A percentile compares a stretch with the other conserved stretches of the same genome.
Evolutionary conservation across 306 rosid species (phyloP).

Genomic region (Abrus pulchellus): DNA sequence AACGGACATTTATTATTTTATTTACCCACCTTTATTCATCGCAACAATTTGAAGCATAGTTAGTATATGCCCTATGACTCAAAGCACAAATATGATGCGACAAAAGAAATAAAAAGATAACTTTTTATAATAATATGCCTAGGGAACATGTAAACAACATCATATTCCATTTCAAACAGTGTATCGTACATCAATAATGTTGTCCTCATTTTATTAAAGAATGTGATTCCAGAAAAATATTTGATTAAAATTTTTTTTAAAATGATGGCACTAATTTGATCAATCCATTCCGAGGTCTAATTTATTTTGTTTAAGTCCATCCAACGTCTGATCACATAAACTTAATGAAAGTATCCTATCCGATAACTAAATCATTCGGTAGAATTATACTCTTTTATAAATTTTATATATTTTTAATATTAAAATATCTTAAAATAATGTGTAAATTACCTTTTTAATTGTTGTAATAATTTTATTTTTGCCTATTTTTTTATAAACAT

Average conservation of each 20-base stretch:
- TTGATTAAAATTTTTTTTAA: not conserved
- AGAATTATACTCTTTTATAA: too few species aligned
- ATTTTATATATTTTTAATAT: too few species aligned
- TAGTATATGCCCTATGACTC: not conserved
- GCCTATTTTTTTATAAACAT: too few species aligned
- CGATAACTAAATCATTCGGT: too few species aligned
- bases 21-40: not conserved
- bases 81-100: constrained; percentile 17
- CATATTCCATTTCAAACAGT: constrained; percentile 32
- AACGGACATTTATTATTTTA: not conserved
- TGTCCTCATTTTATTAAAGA: constrained; percentile 30
- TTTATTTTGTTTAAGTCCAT: too few species aligned
- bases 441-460: too few species aligned
- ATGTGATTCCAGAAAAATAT: constrained; percentile 12
- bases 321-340: too few species aligned
- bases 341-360: too few species aligned
- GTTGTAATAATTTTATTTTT: too few species aligned
- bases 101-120: not conserved
- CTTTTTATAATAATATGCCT: constrained; percentile 22
- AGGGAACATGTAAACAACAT: constrained; percentile 20
- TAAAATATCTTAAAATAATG: too few species aligned
- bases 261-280: constrained; percentile 35
- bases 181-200: not conserved
- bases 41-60: not conserved
- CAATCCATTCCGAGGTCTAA: not conserved